Evolutionary conservation across 441 rosid species (phyloP).

Genomic region (Pelargonium australe): DNA sequence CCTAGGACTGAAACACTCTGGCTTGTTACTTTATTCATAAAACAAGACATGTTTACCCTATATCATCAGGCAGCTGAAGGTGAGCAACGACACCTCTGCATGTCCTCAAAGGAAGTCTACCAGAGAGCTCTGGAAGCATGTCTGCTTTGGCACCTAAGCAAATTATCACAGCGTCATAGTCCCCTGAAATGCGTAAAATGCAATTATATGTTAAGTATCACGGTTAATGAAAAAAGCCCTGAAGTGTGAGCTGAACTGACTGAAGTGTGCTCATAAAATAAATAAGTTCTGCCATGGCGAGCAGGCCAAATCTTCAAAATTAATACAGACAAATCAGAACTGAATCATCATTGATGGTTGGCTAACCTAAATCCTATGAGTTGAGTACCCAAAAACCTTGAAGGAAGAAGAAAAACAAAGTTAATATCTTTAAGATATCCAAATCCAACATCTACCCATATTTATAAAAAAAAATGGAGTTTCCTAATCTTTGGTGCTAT

Average conservation of each 20-base stretch:
- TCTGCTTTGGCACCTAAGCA: slow-evolving; percentile 81
- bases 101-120: slow-evolving; percentile 81
- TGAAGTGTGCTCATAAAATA: too few species aligned
- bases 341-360: too few species aligned
- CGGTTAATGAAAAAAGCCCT: neutral
- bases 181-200: slow-evolving; percentile 32
- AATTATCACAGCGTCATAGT: slow-evolving; percentile 68
- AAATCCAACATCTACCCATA: too few species aligned
- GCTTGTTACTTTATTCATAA: neutral
- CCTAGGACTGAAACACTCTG: neutral
- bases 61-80: slow-evolving; percentile 44
- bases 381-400: too few species aligned
- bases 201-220: neutral
- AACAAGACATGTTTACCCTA: slow-evolving; percentile 33
- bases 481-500: too few species aligned
- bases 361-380: too few species aligned
- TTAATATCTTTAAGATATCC: too few species aligned
- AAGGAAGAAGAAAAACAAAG: too few species aligned
- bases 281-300: too few species aligned
- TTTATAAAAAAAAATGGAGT: too few species aligned
- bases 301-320: too few species aligned
- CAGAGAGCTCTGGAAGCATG: slow-evolving; percentile 60
- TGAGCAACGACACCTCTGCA: slow-evolving; percentile 81
- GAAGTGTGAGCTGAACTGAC: neutral
- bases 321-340: too few species aligned